Evolutionary conservation across 2,329 filamentous ascomycete genomes (phyloP), one percentile per base, ranked within the genome.

Genomic region (Fusarium sp.): DNA sequence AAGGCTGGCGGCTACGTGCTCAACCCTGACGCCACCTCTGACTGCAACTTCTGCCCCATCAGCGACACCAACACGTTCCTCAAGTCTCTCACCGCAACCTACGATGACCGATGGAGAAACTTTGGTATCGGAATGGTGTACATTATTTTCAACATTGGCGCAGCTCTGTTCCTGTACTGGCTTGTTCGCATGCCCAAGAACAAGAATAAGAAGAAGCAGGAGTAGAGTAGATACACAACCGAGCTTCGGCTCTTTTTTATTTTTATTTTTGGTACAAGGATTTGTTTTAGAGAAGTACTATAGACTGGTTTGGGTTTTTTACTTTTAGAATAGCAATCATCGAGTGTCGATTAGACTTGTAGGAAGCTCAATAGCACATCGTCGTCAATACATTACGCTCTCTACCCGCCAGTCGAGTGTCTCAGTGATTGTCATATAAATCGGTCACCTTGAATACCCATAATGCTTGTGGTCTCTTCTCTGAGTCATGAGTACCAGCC

Each of bases 91-190:
- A 84, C 83, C 55, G 83, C 87, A 54, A 83, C 80, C 60, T 90
- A 86, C 69, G 79, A 79, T n/a, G 76, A 89, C 60, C 77, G 87
- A 30, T 91, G 88, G 88, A 84, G 88, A 31, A 87, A 91, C 73
- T 87, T 86, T 65, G 89, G 88, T 7, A 82, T 91, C 26, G 82
- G 88, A 60, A 88, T 86, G 81, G 85, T 83, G 0, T 90, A 87
- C 66, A 85, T 88, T 50, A 78, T 82, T 5, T 86, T 89, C 78
- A 90, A 90, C 73, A 80, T 88, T 30, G 77, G 78, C 18, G 85
- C 83, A 2, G 85, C 87, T 0, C 75, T 89, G n/a, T 75, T 81
- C 20, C 77, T 89, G 48, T 90, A 89, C 77, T 89, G 84, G 83
- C 73, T 86, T 68, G 80, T 81, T 12, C 78, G 83, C 16, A 81